Evolutionary conservation across 805 yeast genomes (phyloP).

Genomic region (Ogataea zsoltii): DNA sequence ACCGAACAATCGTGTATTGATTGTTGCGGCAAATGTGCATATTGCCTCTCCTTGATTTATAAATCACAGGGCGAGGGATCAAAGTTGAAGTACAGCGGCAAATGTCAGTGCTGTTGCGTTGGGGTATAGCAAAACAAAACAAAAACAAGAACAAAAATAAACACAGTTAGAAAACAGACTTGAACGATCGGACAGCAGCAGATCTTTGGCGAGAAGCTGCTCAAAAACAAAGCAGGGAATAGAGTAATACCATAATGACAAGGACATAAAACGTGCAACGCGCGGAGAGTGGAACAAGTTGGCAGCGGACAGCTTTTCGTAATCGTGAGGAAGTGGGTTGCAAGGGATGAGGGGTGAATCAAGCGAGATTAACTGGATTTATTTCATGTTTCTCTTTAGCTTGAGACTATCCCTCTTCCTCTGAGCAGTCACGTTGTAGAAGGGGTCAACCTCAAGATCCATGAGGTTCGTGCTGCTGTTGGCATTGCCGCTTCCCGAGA

Average conservation of each 20-base stretch:
- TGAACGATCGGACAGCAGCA: constrained; percentile 1
- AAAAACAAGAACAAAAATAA: background rate
- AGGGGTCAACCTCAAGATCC: constrained; percentile 33
- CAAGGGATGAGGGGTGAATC: background rate
- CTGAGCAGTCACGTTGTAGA: constrained; percentile 47
- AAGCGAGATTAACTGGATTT: background rate
- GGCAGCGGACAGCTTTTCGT: too few relatives aligned
- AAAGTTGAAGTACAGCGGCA: too few relatives aligned
- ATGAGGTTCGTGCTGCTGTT: constrained; percentile 3
- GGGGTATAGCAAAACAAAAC: background rate
- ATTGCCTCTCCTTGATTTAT: too few relatives aligned
- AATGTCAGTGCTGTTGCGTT: too few relatives aligned
- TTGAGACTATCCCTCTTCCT: constrained; percentile 55
- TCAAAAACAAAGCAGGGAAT: background rate
- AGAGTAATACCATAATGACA: background rate
- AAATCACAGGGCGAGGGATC: too few relatives aligned
- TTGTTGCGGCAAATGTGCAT: too few relatives aligned
- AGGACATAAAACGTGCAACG: background rate
- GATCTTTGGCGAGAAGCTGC: background rate
- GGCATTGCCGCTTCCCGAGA: background rate
- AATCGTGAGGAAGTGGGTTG: too few relatives aligned
- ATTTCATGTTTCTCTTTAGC: constrained; percentile 43
- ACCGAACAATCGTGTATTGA: too few relatives aligned
- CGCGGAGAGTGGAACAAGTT: too few relatives aligned
- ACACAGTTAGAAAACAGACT: background rate